phyloP scores from a whole-genome alignment of 768 basidiomycete genomes.

The Saitozyma sp. region DNA sequence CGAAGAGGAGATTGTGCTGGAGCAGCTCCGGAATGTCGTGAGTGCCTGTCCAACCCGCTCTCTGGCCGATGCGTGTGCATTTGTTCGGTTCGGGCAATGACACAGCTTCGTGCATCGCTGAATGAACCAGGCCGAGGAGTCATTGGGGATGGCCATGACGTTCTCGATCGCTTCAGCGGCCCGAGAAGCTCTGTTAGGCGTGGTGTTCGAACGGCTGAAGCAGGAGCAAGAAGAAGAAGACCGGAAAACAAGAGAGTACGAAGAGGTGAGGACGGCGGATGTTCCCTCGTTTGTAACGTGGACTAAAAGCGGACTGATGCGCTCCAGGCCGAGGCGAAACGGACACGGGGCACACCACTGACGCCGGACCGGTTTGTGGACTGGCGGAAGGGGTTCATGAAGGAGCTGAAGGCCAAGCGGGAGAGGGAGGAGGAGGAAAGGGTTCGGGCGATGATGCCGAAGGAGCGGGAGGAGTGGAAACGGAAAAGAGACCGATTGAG shows the following conservation, averaged over 20 bases:
- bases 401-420: slow-evolving; percentile 63
- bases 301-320: not conserved
- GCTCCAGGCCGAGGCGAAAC: slow-evolving; percentile 78
- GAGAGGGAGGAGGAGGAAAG: slow-evolving; percentile 74
- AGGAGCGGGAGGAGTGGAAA: slow-evolving; percentile 83
- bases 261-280: slow-evolving; percentile 59
- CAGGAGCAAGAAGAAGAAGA: slow-evolving; percentile 67
- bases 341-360: slow-evolving; percentile 88
- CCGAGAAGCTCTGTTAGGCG: slow-evolving; percentile 68
- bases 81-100: no score
- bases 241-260: slow-evolving; percentile 69
- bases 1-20: slow-evolving; percentile 61
- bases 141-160: slow-evolving; percentile 82
- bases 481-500: slow-evolving; percentile 63
- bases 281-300: not conserved
- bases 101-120: not conserved
- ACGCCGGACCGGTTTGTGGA: slow-evolving; percentile 74
- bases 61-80: not conserved
- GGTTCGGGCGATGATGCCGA: slow-evolving; percentile 67
- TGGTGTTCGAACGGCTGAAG: slow-evolving; percentile 64
- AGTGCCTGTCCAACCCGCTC: slow-evolving; percentile 33
- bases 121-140: slow-evolving; percentile 45
- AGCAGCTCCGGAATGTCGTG: slow-evolving; percentile 62
- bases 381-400: slow-evolving; percentile 80
- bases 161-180: slow-evolving; percentile 87